phyloP scores from a whole-genome alignment of 1,284 basidiomycete genomes.

The Ustilago xerochloae region DNA sequence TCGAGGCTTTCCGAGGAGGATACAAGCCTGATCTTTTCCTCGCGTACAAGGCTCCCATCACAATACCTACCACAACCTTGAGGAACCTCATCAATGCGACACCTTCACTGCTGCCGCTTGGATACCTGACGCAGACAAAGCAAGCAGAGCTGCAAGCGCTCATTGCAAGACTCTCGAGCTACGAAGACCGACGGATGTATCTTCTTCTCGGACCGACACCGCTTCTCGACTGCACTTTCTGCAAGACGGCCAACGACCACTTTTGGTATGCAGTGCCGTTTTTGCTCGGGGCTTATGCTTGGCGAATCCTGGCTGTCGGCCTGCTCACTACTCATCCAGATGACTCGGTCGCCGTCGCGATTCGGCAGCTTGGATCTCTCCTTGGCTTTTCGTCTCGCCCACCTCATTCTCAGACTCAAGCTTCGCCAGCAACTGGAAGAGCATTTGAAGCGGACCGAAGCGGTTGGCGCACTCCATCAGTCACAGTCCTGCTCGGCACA shows the following conservation, averaged over 20 bases:
- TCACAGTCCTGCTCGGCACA: conserved; percentile 10
- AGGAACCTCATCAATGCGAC: conserved; percentile 26
- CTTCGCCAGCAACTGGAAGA: not conserved
- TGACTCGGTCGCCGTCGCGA: conserved; percentile 39
- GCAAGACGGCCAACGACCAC: conserved; percentile 29
- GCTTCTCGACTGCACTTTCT: conserved; percentile 42
- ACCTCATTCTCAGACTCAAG: not conserved
- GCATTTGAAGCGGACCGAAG: conserved; percentile 33
- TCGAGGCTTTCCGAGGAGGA: conserved; percentile 30
- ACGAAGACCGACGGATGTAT: conserved; percentile 39
- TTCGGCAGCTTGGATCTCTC: conserved; percentile 21
- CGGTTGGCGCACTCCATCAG: conserved; percentile 20
- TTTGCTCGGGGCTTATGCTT: conserved; percentile 28
- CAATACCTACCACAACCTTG: conserved; percentile 37
- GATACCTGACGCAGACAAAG: conserved; percentile 6
- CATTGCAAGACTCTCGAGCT: conserved; percentile 43
- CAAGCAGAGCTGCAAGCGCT: conserved; percentile 40
- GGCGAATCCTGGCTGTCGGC: conserved; percentile 43
- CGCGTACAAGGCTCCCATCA: conserved; percentile 33
- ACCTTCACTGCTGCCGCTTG: conserved; percentile 25
- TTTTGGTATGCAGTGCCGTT: conserved; percentile 39
- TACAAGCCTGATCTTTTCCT: conserved; percentile 45
- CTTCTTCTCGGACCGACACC: conserved; percentile 36
- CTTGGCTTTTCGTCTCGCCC: not conserved
- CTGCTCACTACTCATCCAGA: conserved; percentile 35